Evolutionary conservation across 75 land plant genomes (phyloP), one percentile per base, ranked within the genome.

Genomic region (Pinus albicaulis): DNA sequence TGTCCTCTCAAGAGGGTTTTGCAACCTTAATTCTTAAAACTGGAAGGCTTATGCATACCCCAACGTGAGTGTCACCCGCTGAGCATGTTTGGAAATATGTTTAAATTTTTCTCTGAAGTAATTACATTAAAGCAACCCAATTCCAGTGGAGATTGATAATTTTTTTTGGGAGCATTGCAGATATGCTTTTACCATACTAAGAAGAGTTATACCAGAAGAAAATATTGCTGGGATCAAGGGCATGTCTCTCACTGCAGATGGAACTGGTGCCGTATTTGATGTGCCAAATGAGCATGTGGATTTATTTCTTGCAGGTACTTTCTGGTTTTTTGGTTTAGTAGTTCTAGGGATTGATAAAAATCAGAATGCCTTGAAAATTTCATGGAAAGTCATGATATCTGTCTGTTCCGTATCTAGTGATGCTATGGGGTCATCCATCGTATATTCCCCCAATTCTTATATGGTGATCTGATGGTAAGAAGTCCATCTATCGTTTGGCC

Each of bases 231-330:
- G 79, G 65, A 81, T 97, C 24, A 85, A 85, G 72, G 92, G 92
- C 48, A 74, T 94, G 79, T 76, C 90, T 55, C 80, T 97, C 6
- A 97, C 98, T 4, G 87, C 83, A 64, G 95, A 94, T 84, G 98
- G 93, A 55, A 87, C 56, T 71, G 92, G 95, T 73, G 98, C 93
- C 1, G 93, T 97, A 11, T 94, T 97, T 88, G 98, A 97, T 87
- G 95, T 91, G 53, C 85, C 93, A 3, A 59, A 82, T 61, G 89
- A 75, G 55, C 87, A 86, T 31, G 83, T 88, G 65, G 84, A 92
- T 55, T 20, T 63, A 3, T 92, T 90, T 76, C 82, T 86, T 62
- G 79, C 88, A 76, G 98, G 99, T 94, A 86, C 5, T 26, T 71
- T 23, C 23, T 44, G 74, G 38, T 31, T 20, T 72, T 23, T 24